These are phyloP conservation scores for Pochonia chlamydosporia DNA, from an alignment of 2,329 filamentous ascomycete species.

Conservation along the genomic window DNA sequence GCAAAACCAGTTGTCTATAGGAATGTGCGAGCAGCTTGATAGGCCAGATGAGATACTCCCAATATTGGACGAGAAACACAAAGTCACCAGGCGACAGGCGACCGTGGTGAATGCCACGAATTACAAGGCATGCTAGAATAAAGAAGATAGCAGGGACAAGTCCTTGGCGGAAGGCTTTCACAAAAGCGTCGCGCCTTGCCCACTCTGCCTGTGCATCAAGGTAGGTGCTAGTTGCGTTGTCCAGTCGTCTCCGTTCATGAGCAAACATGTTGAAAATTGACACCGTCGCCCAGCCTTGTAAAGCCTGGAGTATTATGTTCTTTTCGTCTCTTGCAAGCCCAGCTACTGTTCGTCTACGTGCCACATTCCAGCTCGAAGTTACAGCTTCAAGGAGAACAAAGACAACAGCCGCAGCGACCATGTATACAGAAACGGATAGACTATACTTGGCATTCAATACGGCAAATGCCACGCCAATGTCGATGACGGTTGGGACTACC, in stretches of 20 bases:
- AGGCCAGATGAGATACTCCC: slow-evolving; percentile 65
- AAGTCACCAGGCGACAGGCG: slow-evolving; percentile 57
- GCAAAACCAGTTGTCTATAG: slow-evolving; percentile 48
- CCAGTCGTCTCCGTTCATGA: too few relatives aligned
- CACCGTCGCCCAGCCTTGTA: slow-evolving; percentile 49
- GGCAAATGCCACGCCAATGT: slow-evolving; percentile 42
- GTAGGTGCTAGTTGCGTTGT: slow-evolving; percentile 53
- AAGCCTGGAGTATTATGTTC: slow-evolving; percentile 41
- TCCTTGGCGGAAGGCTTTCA: slow-evolving; percentile 49
- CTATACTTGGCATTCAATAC: slow-evolving; percentile 41
- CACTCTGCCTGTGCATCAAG: slow-evolving; percentile 45
- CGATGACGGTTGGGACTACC: slow-evolving; percentile 44
- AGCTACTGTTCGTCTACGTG: slow-evolving; percentile 38
- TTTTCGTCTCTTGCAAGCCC: slow-evolving; percentile 41
- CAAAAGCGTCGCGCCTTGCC: slow-evolving; percentile 51
- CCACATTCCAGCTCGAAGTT: too few relatives aligned
- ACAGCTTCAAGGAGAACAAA: slow-evolving; percentile 46
- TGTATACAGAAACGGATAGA: slow-evolving; percentile 39
- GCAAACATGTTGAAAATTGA: slow-evolving; percentile 59
- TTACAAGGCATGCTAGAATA: slow-evolving; percentile 53
- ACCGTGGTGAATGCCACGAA: slow-evolving; percentile 52
- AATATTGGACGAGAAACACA: slow-evolving; percentile 67
- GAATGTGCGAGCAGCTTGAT: slow-evolving; percentile 62
- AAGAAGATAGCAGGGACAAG: slow-evolving; percentile 60
- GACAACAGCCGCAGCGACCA: slow-evolving; percentile 44